Percentiles rank a stretch among this genome's conserved stretches.
These are phyloP conservation scores for Adiantum capillusveneris DNA, from an alignment of 75 land plant species.

Conservation along the genomic window DNA sequence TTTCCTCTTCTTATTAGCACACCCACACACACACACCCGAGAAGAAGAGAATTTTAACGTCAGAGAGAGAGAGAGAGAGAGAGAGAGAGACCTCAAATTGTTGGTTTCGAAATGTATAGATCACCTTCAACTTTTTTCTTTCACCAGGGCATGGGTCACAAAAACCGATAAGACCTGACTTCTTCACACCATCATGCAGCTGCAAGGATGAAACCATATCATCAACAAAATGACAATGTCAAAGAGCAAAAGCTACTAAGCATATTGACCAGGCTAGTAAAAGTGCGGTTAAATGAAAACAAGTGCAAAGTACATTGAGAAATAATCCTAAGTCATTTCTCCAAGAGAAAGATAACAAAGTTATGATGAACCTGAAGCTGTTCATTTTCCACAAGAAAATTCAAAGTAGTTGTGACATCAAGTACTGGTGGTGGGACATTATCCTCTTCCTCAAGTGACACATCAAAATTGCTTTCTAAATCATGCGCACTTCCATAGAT, in stretches of 20 bases:
- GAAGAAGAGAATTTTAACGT: too few relatives aligned
- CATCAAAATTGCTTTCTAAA: not conserved
- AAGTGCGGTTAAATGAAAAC: too few relatives aligned
- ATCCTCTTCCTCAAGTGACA: slow-evolving; percentile 18
- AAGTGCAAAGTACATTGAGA: too few relatives aligned
- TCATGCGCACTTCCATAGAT: slow-evolving; percentile 51
- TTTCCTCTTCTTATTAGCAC: too few relatives aligned
- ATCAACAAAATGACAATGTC: too few relatives aligned
- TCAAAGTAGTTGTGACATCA: slow-evolving; percentile 86
- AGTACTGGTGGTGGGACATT: slow-evolving; percentile 60
- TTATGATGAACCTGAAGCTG: slow-evolving; percentile 61
- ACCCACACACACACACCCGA: too few relatives aligned
- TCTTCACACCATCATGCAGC: slow-evolving; percentile 93
- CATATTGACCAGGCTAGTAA: too few relatives aligned
- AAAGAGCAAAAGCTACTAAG: too few relatives aligned
- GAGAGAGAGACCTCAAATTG: slow-evolving; percentile 41
- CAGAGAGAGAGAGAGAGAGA: too few relatives aligned
- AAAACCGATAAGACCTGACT: slow-evolving; percentile 96
- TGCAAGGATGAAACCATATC: slow-evolving; percentile 22
- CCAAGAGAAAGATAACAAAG: too few relatives aligned
- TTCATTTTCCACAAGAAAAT: slow-evolving; percentile 81
- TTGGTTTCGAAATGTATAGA: slow-evolving; percentile 47
- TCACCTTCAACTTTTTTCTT: slow-evolving; percentile 61
- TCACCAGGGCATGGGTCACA: slow-evolving; percentile 98
- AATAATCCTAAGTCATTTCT: too few relatives aligned